phyloP scores from a whole-genome alignment of 108 stramenopile genomes.

The Conticribra guillardii region DNA sequence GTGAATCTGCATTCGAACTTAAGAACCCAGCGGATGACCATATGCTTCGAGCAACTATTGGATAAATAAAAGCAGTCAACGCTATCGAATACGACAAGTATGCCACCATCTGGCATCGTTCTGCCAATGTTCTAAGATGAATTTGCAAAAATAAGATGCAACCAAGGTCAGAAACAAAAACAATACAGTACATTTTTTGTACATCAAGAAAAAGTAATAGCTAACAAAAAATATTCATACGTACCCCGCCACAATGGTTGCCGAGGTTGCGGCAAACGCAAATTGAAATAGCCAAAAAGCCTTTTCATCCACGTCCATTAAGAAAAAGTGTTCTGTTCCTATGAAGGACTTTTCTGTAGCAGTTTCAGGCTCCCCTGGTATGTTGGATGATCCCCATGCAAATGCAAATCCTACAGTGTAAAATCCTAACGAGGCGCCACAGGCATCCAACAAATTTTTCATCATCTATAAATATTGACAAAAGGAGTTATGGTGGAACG shows the following conservation, averaged over 20 bases:
- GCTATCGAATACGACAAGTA: slow-evolving; percentile 82
- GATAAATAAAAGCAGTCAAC: slow-evolving; percentile 89
- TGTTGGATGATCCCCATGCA: slow-evolving; percentile 56
- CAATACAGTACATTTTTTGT: background rate
- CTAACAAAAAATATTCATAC: background rate
- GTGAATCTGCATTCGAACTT: slow-evolving; percentile 32
- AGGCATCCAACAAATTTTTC: slow-evolving; percentile 90
- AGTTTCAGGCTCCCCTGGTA: slow-evolving; percentile 24
- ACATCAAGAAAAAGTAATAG: background rate
- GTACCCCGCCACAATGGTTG: slow-evolving; percentile 91
- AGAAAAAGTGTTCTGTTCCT: slow-evolving; percentile 66
- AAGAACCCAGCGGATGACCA: slow-evolving; percentile 83
- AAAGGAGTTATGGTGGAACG: no score
- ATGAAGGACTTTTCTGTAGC: slow-evolving; percentile 58
- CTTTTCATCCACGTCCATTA: slow-evolving; percentile 40
- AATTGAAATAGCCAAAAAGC: slow-evolving; percentile 88
- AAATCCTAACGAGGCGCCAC: slow-evolving; percentile 79
- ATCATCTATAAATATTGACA: no score
- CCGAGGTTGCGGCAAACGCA: slow-evolving; percentile 84
- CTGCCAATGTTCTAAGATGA: slow-evolving; percentile 64
- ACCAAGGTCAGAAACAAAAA: background rate
- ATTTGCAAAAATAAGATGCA: background rate
- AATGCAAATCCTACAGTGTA: slow-evolving; percentile 83
- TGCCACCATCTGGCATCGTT: slow-evolving; percentile 89
- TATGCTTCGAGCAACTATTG: slow-evolving; percentile 81